These are phyloP conservation scores for Hanseniaspora jakobsenii DNA, from an alignment of 805 yeast species.

Conservation along the genomic window DNA sequence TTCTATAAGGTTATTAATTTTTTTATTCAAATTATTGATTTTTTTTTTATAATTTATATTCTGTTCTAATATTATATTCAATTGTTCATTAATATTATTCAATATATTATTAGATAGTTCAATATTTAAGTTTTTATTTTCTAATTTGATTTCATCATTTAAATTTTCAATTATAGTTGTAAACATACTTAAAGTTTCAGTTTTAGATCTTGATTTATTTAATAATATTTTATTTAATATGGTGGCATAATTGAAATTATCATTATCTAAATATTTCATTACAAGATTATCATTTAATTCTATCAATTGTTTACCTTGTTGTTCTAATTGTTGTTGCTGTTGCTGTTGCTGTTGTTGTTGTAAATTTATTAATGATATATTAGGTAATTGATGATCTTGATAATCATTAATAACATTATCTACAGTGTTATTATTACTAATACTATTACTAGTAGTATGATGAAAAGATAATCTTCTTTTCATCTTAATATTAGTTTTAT, in stretches of 20 bases:
- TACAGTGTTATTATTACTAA: not conserved
- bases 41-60: not conserved
- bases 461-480: constrained; percentile 15
- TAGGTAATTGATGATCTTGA: constrained; percentile 1
- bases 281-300: constrained; percentile 10
- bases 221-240: constrained; percentile 2
- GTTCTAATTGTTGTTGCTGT: not conserved
- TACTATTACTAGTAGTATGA: constrained; percentile 3
- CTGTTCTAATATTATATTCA: not conserved
- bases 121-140: constrained; percentile 4
- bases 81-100: not conserved
- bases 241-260: constrained; percentile 3
- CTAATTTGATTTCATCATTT: not conserved
- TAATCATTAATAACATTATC: constrained; percentile 6
- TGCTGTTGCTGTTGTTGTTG: not conserved
- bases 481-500: constrained; percentile 14
- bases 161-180: constrained; percentile 11
- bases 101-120: constrained; percentile 4
- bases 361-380: not conserved
- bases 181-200: constrained; percentile 13
- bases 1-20: not conserved
- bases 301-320: too few species aligned
- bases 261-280: constrained; percentile 3
- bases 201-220: constrained; percentile 13
- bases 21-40: constrained; percentile 7